Evolutionary conservation across 768 basidiomycete species (phyloP), one percentile per base, ranked within the genome.

Genomic region (Daedaleopsis sinensis): DNA sequence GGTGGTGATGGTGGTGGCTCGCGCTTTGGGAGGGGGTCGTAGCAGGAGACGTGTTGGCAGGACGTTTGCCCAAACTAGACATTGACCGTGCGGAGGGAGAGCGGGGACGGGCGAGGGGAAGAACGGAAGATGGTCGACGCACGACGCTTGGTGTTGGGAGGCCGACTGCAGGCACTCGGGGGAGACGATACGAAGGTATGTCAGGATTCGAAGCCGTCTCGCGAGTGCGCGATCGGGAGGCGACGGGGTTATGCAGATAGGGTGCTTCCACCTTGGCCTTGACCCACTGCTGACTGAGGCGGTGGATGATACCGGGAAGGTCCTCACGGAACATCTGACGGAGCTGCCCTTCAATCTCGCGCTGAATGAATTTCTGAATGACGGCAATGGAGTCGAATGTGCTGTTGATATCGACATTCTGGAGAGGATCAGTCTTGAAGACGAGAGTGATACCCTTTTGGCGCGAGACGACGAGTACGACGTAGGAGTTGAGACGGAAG

Each of bases 251-350:
- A 9, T 86, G 88, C 39, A 91, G 78, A 74, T 95, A 95, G 0
- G 94, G 94, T n/a, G 92, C 85, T 71, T 97, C 94, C 0, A 97
- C 94, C 72, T 92, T 94, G 21, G 92, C 90, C 70, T 90, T 92
- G 44, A 98, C 87, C 96, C 96, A 98, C 70, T 93, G 90, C 72
- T 98, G 96, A 74, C 91, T 93, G 50, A 99, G 84, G 37, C 93
- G 83, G 73, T 99, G 97, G 46, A 99, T 98, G 65, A 99, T 98
- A 6, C 93, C 90, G 1, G 97, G 97, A 5, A 99, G 76, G 73
- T 98, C 97, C 73, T 97, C 95, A 61, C 95, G 82, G 74, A 98
- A 99, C 94, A 98, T 96, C 74, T 98, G 97, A 44, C 97, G 84
- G 35, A 99, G 80, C 73, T 98, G 96, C 0, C 89, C 93, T 74